Evolutionary conservation across 306 rosid genomes (phyloP).

Genomic region (Calophaca sinica): DNA sequence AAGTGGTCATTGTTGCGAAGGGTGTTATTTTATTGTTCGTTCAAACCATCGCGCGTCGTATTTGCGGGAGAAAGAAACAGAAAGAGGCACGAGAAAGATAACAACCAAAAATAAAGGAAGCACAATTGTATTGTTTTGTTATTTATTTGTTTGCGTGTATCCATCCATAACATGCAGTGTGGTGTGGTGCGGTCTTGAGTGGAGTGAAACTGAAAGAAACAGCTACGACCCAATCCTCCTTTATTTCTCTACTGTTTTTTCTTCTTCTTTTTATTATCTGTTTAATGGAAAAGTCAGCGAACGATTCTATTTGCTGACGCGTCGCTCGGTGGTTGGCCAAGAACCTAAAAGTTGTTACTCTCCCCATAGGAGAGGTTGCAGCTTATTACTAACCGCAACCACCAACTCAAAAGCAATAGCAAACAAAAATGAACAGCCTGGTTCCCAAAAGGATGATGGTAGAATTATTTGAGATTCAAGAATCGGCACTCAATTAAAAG

Average conservation of each 20-base stretch:
- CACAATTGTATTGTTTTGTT: not conserved
- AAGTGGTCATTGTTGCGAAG: constrained; percentile 73
- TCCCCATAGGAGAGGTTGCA: constrained; percentile 35
- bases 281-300: not conserved
- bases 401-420: not conserved
- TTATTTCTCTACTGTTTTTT: not conserved
- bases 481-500: not conserved
- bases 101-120: not conserved
- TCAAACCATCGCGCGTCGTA: constrained; percentile 53
- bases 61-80: constrained; percentile 31
- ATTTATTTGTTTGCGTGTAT: too few species aligned
- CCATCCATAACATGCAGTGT: not conserved
- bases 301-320: constrained; percentile 39
- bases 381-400: constrained; percentile 32
- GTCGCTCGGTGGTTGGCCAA: constrained; percentile 41
- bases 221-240: constrained; percentile 1
- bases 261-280: not conserved
- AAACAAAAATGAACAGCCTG: constrained; percentile 44
- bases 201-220: constrained; percentile 43
- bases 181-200: not conserved
- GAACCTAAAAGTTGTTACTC: constrained; percentile 37
- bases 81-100: constrained; percentile 18
- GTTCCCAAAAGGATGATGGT: not conserved
- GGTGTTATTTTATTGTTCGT: constrained; percentile 65
- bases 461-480: constrained; percentile 2